Evolutionary conservation across 169 alveolate species (phyloP).

Genomic region (Plasmodium billcollinsi): DNA sequence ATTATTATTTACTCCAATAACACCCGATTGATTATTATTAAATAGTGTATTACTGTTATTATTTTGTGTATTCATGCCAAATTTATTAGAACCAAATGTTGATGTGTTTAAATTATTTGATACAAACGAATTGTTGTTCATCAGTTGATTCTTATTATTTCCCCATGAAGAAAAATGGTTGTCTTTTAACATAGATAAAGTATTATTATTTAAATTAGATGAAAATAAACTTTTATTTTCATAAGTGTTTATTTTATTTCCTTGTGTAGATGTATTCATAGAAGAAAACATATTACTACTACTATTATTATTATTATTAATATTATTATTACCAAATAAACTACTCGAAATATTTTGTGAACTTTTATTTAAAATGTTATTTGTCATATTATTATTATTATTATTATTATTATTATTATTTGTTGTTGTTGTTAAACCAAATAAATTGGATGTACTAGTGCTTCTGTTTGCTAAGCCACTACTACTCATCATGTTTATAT

Average conservation of each 20-base stretch:
- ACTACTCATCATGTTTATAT: neutral
- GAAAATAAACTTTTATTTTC: conserved; percentile 15
- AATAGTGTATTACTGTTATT: conserved; percentile 8
- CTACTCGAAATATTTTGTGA: conserved; percentile 18
- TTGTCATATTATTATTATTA: conserved; percentile 24
- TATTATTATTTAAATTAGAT: conserved; percentile 1
- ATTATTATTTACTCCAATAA: conserved; percentile 5
- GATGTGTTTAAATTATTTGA: neutral
- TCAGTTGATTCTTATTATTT: conserved; percentile 10
- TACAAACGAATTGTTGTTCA: conserved; percentile 24
- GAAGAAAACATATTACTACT: conserved; percentile 13
- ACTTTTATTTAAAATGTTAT: neutral
- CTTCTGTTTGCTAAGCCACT: conserved; percentile 14
- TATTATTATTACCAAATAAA: conserved; percentile 12
- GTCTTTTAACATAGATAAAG: neutral
- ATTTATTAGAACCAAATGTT: neutral
- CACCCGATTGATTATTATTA: conserved; percentile 6
- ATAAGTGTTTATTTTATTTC: conserved; percentile 5
- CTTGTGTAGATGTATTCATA: conserved; percentile 1
- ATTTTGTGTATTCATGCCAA: conserved; percentile 1
- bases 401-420: conserved; percentile 11
- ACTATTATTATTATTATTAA: conserved; percentile 6
- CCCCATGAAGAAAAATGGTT: conserved; percentile 19
- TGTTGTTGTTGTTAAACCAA: neutral
- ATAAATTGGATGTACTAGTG: conserved; percentile 1